These are phyloP conservation scores for Apiospora kogelbergensis DNA, from an alignment of 2,329 filamentous ascomycete species.

Conservation along the genomic window DNA sequence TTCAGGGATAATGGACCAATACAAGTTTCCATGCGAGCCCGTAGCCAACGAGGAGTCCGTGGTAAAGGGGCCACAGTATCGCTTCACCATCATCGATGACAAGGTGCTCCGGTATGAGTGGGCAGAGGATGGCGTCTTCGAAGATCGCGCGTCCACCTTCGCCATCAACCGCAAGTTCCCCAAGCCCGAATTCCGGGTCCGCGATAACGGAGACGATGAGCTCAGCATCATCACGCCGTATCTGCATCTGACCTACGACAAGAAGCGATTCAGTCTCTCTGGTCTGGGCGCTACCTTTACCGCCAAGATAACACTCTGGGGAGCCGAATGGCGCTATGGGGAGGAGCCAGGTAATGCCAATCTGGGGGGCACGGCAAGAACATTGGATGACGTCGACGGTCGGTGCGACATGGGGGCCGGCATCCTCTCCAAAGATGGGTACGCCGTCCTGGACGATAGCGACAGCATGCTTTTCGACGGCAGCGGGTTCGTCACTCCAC, in stretches of 20 bases:
- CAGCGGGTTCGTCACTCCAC: conserved; percentile 51
- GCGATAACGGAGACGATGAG: conserved; percentile 39
- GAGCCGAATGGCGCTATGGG: conserved; percentile 52
- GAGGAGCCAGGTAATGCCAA: not conserved
- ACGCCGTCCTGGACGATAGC: conserved; percentile 53
- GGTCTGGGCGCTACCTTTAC: conserved; percentile 48
- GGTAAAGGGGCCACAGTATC: conserved; percentile 49
- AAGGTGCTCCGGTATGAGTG: conserved; percentile 61
- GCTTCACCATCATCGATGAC: conserved; percentile 59
- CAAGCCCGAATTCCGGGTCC: conserved; percentile 46
- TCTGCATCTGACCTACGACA: conserved; percentile 60
- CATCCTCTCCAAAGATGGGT: conserved; percentile 50
- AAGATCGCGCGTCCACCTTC: conserved; percentile 62
- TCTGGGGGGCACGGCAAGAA: conserved; percentile 50
- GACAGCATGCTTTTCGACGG: conserved; percentile 56
- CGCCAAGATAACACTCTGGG: conserved; percentile 39
- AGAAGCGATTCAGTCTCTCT: conserved; percentile 50
- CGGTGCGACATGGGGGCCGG: conserved; percentile 49
- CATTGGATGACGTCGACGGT: conserved; percentile 54
- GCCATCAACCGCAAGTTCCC: conserved; percentile 53
- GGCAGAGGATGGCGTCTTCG: conserved; percentile 58
- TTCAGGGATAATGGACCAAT: conserved; percentile 28
- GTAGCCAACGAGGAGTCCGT: conserved; percentile 44
- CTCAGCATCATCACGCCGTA: conserved; percentile 56
- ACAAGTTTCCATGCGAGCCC: conserved; percentile 43